These are phyloP conservation scores for Cetradonia linearis DNA, from an alignment of 495 filamentous ascomycete genomes.

Conservation along the genomic window DNA sequence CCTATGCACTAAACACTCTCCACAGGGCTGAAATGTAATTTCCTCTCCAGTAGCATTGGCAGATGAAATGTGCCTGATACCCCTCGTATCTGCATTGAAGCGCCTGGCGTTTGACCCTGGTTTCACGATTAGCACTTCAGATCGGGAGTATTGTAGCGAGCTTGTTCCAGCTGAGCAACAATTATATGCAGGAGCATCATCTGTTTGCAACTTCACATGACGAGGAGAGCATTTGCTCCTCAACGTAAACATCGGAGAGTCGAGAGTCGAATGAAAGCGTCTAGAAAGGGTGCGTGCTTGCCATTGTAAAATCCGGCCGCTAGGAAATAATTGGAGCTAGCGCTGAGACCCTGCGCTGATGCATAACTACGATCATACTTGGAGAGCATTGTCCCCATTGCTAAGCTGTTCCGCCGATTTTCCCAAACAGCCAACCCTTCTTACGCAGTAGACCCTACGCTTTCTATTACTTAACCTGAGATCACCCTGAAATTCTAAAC, in stretches of 20 bases:
- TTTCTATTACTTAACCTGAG: not conserved
- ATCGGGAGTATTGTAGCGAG: not conserved
- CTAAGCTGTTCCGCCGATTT: not conserved
- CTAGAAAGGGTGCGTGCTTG: not conserved
- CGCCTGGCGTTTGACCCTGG: conserved; percentile 1
- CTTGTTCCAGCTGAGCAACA: not conserved
- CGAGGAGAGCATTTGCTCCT: not conserved
- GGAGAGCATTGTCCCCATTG: not conserved
- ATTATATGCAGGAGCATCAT: not conserved
- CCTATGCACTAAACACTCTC: not conserved
- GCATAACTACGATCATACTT: not conserved
- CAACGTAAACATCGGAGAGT: too few relatives aligned
- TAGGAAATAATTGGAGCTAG: not conserved
- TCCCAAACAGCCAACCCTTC: not conserved
- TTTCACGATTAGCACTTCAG: not conserved
- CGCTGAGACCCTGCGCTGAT: conserved; percentile 6
- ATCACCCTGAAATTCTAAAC: not conserved
- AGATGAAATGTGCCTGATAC: not conserved
- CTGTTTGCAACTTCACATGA: not conserved
- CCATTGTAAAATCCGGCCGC: not conserved
- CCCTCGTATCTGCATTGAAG: conserved; percentile 5
- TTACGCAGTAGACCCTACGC: not conserved
- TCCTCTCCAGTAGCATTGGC: not conserved
- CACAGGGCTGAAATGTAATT: not conserved
- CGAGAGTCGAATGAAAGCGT: not conserved